A percentile compares a stretch with the other conserved stretches of the same genome.
These are phyloP conservation scores for Petrea volubilis DNA, from an alignment of 257 asterid species.

Conservation along the genomic window DNA sequence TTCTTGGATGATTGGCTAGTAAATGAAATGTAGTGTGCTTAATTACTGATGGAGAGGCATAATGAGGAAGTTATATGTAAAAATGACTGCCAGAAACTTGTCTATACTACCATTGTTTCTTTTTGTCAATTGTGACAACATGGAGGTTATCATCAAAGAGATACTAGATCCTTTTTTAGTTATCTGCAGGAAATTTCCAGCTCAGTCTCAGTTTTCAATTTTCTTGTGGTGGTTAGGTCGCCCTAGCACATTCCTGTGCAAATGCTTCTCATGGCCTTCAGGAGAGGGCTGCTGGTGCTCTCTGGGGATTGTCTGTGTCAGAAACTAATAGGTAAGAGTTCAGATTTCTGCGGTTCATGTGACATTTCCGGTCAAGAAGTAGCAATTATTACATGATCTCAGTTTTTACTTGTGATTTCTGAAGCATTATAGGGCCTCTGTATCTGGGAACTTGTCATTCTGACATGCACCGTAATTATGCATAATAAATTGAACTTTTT, in stretches of 20 bases:
- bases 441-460: background rate
- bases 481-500: too few relatives aligned
- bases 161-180: background rate
- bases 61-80: background rate
- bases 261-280: constrained; percentile 64
- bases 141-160: background rate
- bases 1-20: background rate
- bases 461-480: background rate
- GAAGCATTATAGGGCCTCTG: too few relatives aligned
- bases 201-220: constrained; percentile 1
- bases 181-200: background rate
- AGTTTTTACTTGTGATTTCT: background rate
- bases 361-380: background rate
- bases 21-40: background rate
- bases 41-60: background rate
- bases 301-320: constrained; percentile 73
- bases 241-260: constrained; percentile 48
- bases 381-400: background rate
- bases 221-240: constrained; percentile 34
- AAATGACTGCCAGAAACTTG: background rate
- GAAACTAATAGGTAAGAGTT: constrained; percentile 78
- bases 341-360: background rate
- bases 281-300: constrained; percentile 85
- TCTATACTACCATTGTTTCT: background rate
- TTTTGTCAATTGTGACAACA: background rate